Evolutionary conservation across 2,329 filamentous ascomycete genomes (phyloP).

Genomic region (Zalaria obscura): DNA sequence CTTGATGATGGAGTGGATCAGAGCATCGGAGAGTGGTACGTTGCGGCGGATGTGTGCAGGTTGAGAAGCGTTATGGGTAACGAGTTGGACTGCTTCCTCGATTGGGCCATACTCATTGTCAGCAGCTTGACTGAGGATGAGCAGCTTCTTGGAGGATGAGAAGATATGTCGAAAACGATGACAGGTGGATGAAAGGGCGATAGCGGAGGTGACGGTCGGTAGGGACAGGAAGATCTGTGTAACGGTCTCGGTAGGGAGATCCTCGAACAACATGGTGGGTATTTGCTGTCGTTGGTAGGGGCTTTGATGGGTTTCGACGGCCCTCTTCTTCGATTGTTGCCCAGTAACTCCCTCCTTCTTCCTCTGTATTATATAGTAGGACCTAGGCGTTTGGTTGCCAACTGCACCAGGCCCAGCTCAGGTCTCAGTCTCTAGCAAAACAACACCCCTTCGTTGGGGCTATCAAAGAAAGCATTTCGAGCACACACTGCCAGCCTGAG

Average conservation of each 20-base stretch:
- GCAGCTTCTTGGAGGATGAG: conserved; percentile 37
- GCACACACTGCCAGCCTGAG: background rate
- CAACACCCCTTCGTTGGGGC: conserved; percentile 40
- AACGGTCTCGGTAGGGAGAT: conserved; percentile 44
- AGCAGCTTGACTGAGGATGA: conserved; percentile 38
- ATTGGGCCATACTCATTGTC: conserved; percentile 45
- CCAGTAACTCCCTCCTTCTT: background rate
- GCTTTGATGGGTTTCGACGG: background rate
- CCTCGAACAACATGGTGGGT: conserved; percentile 37
- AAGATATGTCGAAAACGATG: conserved; percentile 40
- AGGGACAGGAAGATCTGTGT: conserved; percentile 42
- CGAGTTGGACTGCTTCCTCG: conserved; percentile 42
- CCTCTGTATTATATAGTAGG: background rate
- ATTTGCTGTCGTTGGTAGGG: conserved; percentile 1
- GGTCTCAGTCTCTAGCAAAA: conserved; percentile 23
- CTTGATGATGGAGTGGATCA: conserved; percentile 41
- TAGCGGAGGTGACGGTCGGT: conserved; percentile 36
- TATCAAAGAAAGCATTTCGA: conserved; percentile 19
- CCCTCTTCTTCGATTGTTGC: background rate
- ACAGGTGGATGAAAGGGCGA: conserved; percentile 40
- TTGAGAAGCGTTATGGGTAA: conserved; percentile 47
- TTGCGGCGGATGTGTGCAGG: conserved; percentile 39
- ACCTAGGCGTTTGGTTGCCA: background rate
- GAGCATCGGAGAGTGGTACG: conserved; percentile 38
- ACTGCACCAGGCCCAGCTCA: background rate